Evolutionary conservation across 108 stramenopile species (phyloP), one percentile per base, ranked within the genome.

Genomic region (Aurantiochytrium sp.): DNA sequence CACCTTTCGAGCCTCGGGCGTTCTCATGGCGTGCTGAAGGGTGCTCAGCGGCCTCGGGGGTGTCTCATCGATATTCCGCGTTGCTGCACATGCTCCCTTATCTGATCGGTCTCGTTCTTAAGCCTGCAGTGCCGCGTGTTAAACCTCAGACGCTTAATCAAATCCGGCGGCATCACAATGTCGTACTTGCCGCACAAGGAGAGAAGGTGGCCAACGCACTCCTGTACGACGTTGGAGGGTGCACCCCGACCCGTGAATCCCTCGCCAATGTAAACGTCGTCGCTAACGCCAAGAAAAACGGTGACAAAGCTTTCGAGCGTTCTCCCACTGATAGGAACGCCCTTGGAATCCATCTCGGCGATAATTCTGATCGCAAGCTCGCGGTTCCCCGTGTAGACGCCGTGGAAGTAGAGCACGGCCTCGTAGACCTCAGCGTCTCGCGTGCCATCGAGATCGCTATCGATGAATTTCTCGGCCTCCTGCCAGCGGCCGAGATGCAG

Each of bases 181-280:
- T 65, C 34, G 59, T 24, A 27, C 8, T 30, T 65, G 34, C 34
- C 15, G 32, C 32, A 30, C 32, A 65, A 12, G 34, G 59, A 8
- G 59, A 65, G 59, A 34, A 65, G 0, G 59, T 65, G 59, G 59
- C 59, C 59, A 34, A 65, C 19, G 59, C 59, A 65, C 59, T 65
- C 59, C 32, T 34, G 15, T 15, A 65, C 59, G 12, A 65, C 19
- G 1, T 65, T 6, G 8, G 8, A 8, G 24, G 59, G 59, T 17
- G 59, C 59, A 0, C 59, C 59, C 0, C 8, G 27, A 34, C 59
- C 59, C 12, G 59, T 65, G 2, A 65, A 65, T 10, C 59, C 59
- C 12, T 65, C 59, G 59, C 59, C 59, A 65, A 65, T 65, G 59
- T 65, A 65, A 19, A 65, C 59, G 19, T 65, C 59, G 59, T 65